phyloP scores from a whole-genome alignment of 31 red algal species.

The Odonthalia washingtoniensis region DNA sequence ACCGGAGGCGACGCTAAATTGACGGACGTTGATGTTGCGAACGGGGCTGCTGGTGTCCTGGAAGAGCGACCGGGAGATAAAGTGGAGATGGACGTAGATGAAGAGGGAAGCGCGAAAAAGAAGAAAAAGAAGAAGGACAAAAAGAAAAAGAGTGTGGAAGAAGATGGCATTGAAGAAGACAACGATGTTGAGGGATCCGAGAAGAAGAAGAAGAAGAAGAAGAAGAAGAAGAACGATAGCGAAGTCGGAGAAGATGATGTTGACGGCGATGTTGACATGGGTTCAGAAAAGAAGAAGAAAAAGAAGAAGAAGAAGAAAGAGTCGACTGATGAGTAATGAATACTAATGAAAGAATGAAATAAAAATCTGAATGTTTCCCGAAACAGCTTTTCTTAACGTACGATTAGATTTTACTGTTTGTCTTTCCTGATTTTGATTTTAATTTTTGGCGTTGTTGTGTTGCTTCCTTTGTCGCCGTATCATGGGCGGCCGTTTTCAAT shows the following conservation, averaged over 20 bases:
- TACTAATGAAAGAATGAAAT: too few species aligned
- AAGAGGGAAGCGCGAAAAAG: constrained; percentile 7
- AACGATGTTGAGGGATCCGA: not conserved
- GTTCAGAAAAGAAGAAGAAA: constrained; percentile 45
- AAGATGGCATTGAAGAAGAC: not conserved
- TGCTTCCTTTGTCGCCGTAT: too few species aligned
- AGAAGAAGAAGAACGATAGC: constrained; percentile 33
- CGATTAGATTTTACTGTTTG: too few species aligned
- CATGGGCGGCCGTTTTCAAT: too few species aligned
- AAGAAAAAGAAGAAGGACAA: not conserved
- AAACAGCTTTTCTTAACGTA: too few species aligned
- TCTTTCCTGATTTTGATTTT: too few species aligned
- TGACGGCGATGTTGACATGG: not conserved
- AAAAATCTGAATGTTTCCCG: too few species aligned
- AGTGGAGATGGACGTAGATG: not conserved
- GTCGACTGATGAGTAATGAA: too few species aligned
- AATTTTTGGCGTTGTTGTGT: too few species aligned
- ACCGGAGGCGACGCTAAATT: too few species aligned
- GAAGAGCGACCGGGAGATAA: too few species aligned
- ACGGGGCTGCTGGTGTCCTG: not conserved
- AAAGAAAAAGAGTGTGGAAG: not conserved
- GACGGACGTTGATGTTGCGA: not conserved
- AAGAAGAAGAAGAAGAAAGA: constrained; percentile 57
- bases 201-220: constrained; percentile 25
- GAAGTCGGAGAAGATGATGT: constrained; percentile 20